Evolutionary conservation across 2,329 filamentous ascomycete genomes (phyloP).

Genomic region (Trichophyton equinum): DNA sequence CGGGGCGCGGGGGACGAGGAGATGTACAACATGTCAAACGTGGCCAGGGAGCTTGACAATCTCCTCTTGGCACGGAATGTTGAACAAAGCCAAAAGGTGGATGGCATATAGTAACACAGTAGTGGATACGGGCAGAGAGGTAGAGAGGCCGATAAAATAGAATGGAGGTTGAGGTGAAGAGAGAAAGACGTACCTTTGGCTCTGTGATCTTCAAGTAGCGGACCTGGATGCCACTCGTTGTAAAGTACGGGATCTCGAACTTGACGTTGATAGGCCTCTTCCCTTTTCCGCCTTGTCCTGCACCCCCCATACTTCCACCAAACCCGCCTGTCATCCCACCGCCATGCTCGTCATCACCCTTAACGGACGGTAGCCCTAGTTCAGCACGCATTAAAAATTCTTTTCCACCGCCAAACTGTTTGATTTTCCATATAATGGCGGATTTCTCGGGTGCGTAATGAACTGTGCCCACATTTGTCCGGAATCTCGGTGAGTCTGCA

Average conservation of each 20-base stretch:
- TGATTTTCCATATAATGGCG: conserved; percentile 99
- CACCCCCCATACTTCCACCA: conserved; percentile 89
- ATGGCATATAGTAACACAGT: neutral
- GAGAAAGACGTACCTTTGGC: conserved; percentile 67
- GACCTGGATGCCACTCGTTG: conserved; percentile 97
- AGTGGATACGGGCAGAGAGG: neutral
- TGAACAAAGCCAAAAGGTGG: neutral
- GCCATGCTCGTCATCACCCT: conserved; percentile 88
- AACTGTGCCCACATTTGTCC: conserved; percentile 92
- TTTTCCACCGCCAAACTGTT: conserved; percentile 97
- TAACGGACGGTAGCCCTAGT: conserved; percentile 81
- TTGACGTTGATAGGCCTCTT: conserved; percentile 98
- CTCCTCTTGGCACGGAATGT: neutral
- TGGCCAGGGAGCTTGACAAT: conserved; percentile 2
- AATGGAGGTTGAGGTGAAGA: neutral
- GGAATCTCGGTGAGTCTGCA: conserved; percentile 87
- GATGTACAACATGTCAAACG: conserved; percentile 1
- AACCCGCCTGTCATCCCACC: conserved; percentile 97
- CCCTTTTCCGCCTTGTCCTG: conserved; percentile 64
- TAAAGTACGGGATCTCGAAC: conserved; percentile 99
- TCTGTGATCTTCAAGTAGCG: conserved; percentile 98
- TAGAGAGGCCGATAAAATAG: neutral
- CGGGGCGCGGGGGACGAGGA: neutral
- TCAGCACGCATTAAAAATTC: conserved; percentile 98
- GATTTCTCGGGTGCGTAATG: conserved; percentile 97